Percentiles rank a stretch among this genome's conserved stretches.
Conservation (phyloP, 1,284 basidiomycete genomes). For the Pterulicium gracile region DNA sequence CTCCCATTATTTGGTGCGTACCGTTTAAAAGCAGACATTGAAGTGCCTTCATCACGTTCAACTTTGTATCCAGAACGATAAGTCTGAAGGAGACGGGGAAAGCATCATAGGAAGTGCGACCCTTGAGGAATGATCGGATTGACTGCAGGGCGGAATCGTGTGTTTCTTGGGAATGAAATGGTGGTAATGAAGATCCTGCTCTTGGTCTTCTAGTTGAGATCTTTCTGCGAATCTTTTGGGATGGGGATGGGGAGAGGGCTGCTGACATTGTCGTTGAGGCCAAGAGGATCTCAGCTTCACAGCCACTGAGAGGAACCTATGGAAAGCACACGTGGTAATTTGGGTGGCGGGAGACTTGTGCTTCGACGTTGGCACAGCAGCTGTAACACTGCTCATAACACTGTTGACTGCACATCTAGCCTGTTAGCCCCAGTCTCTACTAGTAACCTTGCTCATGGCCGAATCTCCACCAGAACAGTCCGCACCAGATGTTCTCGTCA, state of each 20-base stretch:
- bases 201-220: slow-evolving; percentile 26
- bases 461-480: slow-evolving; percentile 1
- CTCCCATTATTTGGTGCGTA: no score
- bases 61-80: slow-evolving; percentile 91
- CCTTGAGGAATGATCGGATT: slow-evolving; percentile 78
- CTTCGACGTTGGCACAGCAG: not conserved
- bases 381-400: not conserved
- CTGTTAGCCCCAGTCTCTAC: no score
- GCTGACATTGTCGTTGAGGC: slow-evolving; percentile 23
- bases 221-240: slow-evolving; percentile 29
- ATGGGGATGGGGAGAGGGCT: slow-evolving; percentile 27
- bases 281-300: not conserved
- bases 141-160: slow-evolving; percentile 70
- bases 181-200: slow-evolving; percentile 49
- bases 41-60: slow-evolving; percentile 89
- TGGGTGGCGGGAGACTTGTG: not conserved
- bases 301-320: not conserved
- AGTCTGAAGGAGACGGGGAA: slow-evolving; percentile 94
- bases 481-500: slow-evolving; percentile 53
- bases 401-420: no score
- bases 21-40: slow-evolving; percentile 86
- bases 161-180: slow-evolving; percentile 35
- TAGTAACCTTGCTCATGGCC: not conserved
- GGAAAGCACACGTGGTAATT: no score
- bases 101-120: slow-evolving; percentile 86